Conservation (phyloP, 2,329 filamentous ascomycete species). For the Aspergillus quadrilineatus region DNA sequence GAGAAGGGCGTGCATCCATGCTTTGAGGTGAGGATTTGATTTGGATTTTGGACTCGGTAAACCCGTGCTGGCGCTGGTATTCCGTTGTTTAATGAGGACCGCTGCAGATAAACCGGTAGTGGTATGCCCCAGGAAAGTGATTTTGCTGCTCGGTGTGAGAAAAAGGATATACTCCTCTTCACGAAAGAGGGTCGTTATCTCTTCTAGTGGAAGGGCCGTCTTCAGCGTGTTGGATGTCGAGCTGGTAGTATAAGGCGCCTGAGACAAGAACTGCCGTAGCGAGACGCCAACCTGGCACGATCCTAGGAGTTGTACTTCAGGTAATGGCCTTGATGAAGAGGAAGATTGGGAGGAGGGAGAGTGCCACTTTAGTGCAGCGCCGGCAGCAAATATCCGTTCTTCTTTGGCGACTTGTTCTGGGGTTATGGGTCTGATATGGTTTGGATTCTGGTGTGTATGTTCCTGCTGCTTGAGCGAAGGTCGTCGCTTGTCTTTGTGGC, state of each 20-base stretch:
- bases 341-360: constrained; percentile 13
- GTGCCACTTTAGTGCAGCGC: constrained; percentile 63
- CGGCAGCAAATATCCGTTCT: constrained; percentile 61
- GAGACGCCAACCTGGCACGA: constrained; percentile 56
- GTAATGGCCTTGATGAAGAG: neutral
- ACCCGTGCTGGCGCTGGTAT: constrained; percentile 15
- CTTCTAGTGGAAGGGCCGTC: constrained; percentile 44
- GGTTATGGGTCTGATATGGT: constrained; percentile 41
- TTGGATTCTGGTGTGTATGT: neutral
- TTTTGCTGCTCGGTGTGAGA: constrained; percentile 38
- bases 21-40: constrained; percentile 55
- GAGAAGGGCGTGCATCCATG: constrained; percentile 62
- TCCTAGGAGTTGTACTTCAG: constrained; percentile 41
- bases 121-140: neutral
- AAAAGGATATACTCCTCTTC: constrained; percentile 63
- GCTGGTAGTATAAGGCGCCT: constrained; percentile 12
- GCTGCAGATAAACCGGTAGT: constrained; percentile 40
- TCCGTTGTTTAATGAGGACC: constrained; percentile 65
- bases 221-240: constrained; percentile 23
- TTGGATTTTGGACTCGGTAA: constrained; percentile 15
- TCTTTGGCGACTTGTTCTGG: constrained; percentile 63
- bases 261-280: constrained; percentile 36
- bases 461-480: too few relatives aligned
- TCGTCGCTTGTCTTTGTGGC: neutral
- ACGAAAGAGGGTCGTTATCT: constrained; percentile 52